Percentiles rank a stretch among this genome's conserved stretches.
Conservation (phyloP, 306 rosid genomes). For the Dalbergia cochinchinensis region DNA sequence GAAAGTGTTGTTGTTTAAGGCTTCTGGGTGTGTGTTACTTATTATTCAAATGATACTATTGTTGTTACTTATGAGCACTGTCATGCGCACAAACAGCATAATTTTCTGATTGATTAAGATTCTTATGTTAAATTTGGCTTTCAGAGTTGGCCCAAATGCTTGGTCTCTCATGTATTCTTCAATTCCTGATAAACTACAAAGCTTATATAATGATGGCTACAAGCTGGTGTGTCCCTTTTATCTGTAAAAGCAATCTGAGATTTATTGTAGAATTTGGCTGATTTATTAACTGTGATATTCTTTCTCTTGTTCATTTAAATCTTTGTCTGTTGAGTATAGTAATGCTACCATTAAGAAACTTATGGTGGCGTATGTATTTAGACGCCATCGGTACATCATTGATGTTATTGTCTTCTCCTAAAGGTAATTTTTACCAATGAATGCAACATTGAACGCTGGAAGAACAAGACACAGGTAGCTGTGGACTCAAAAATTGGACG, state of each 20-base stretch:
- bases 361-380: background rate
- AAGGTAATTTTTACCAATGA: constrained; percentile 97
- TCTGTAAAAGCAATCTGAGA: constrained; percentile 33
- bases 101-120: constrained; percentile 14
- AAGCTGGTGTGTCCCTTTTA: constrained; percentile 74
- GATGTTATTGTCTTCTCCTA: constrained; percentile 20
- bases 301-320: constrained; percentile 20
- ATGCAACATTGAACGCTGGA: constrained; percentile 96
- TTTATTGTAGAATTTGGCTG: background rate
- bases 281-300: constrained; percentile 7
- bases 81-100: background rate
- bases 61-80: background rate
- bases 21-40: constrained; percentile 27
- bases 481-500: constrained; percentile 98
- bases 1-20: constrained; percentile 7
- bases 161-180: constrained; percentile 89
- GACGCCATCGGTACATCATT: background rate
- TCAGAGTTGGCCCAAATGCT: constrained; percentile 78
- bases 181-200: constrained; percentile 84
- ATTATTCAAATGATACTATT: background rate
- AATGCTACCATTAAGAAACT: constrained; percentile 6
- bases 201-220: constrained; percentile 82
- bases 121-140: constrained; percentile 39
- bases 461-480: constrained; percentile 83
- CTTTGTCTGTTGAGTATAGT: background rate